Percentiles rank a stretch among this genome's conserved stretches.
These are phyloP conservation scores for Venturia aucupariae DNA, from an alignment of 2,329 filamentous ascomycete genomes.

Conservation along the genomic window DNA sequence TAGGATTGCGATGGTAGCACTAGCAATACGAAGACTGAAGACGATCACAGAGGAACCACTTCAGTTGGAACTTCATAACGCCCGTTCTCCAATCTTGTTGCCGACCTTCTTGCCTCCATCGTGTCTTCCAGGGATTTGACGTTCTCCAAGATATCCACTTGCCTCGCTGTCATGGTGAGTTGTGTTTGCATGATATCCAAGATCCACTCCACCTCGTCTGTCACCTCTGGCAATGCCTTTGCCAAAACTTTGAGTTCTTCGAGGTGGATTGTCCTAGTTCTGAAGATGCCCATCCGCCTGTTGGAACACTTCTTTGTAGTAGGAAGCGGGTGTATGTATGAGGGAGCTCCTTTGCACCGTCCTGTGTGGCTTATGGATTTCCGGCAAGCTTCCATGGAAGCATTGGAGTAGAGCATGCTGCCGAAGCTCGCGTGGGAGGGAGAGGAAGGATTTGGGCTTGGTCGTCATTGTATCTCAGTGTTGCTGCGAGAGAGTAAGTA, in stretches of 20 bases:
- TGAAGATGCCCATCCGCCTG: background rate
- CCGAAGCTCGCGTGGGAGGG: background rate
- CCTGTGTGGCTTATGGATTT: background rate
- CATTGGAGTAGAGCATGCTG: background rate
- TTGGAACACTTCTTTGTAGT: too few species aligned
- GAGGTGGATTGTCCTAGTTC: background rate
- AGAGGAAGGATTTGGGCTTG: background rate
- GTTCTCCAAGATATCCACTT: background rate
- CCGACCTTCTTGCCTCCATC: background rate
- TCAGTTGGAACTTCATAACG: too few species aligned
- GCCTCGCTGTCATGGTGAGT: background rate
- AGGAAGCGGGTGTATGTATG: too few species aligned
- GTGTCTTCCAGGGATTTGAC: background rate
- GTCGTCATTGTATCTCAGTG: background rate
- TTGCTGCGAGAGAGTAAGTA: background rate
- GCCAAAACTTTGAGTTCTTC: background rate
- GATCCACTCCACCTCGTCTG: background rate
- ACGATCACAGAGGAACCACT: too few species aligned
- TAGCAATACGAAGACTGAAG: too few species aligned
- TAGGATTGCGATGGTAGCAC: too few species aligned
- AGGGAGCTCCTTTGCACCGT: too few species aligned
- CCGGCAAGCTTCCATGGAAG: background rate
- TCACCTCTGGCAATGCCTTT: background rate
- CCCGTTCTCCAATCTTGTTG: background rate
- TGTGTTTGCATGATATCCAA: background rate